A percentile compares a stretch with the other conserved stretches of the same genome.
Evolutionary conservation across 345 rosid genomes (phyloP).

Genomic region (Rhodomyrtus tomentosa): DNA sequence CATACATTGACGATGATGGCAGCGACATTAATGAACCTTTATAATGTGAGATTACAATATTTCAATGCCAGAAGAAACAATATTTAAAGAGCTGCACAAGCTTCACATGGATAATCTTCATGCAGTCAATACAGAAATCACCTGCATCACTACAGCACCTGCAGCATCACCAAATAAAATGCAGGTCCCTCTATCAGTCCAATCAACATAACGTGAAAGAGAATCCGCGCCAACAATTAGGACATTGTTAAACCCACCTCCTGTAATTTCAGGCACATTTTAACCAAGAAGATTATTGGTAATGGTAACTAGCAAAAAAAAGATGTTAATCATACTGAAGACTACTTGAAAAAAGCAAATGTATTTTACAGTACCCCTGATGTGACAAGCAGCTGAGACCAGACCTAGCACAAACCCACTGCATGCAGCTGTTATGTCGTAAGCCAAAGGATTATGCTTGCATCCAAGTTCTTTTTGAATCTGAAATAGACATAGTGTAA

Average conservation of each 20-base stretch:
- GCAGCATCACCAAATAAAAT: conserved; percentile 96
- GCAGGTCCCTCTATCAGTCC: conserved; percentile 93
- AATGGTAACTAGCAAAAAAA: neutral
- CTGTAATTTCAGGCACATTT: conserved; percentile 19
- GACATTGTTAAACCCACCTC: conserved; percentile 78
- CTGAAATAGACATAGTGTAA: conserved; percentile 21
- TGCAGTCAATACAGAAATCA: conserved; percentile 6
- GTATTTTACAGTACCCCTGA: conserved; percentile 51
- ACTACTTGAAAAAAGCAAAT: neutral
- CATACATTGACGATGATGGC: neutral
- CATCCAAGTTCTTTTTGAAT: conserved; percentile 86
- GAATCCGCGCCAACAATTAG: conserved; percentile 87
- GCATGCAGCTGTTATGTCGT: conserved; percentile 95
- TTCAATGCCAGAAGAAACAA: neutral
- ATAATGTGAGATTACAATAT: neutral
- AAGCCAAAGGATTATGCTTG: conserved; percentile 69
- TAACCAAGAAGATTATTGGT: neutral
- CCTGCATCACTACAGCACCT: conserved; percentile 95
- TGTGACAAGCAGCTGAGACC: conserved; percentile 90
- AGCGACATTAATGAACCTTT: neutral
- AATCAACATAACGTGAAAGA: conserved; percentile 79
- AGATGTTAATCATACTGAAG: neutral
- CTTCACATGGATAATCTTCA: neutral
- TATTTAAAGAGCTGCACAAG: neutral
- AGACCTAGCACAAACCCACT: conserved; percentile 91